phyloP scores from a whole-genome alignment of 441 rosid species.

The Pelargonium myrrhifolium region DNA sequence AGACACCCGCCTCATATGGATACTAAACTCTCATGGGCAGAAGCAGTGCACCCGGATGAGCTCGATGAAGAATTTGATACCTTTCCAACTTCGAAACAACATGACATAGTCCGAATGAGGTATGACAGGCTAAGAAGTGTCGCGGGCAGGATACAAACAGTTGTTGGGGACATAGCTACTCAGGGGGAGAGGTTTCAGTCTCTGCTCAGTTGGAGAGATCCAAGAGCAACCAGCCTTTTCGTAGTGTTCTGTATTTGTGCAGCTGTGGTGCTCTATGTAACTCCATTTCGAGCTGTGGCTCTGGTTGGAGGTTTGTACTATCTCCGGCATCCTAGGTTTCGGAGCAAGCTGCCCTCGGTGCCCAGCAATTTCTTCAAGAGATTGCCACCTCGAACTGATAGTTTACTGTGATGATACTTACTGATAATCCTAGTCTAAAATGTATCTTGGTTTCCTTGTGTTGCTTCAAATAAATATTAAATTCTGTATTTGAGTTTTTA shows the following conservation, averaged over 20 bases:
- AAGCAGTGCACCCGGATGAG: slow-evolving; percentile 77
- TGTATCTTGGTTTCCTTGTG: too few species aligned
- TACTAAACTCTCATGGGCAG: slow-evolving; percentile 86
- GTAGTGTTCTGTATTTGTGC: slow-evolving; percentile 77
- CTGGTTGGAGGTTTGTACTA: slow-evolving; percentile 64
- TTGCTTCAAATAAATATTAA: too few species aligned
- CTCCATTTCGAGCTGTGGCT: slow-evolving; percentile 85
- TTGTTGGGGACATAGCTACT: slow-evolving; percentile 89
- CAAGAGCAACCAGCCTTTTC: slow-evolving; percentile 77
- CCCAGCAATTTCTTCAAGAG: slow-evolving; percentile 96
- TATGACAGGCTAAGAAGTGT: slow-evolving; percentile 85
- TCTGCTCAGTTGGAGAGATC: slow-evolving; percentile 93
- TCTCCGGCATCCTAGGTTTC: slow-evolving; percentile 90
- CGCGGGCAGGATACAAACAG: slow-evolving; percentile 91
- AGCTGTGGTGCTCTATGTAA: slow-evolving; percentile 70
- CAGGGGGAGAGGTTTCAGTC: slow-evolving; percentile 95
- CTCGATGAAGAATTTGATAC: slow-evolving; percentile 91
- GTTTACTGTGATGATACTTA: slow-evolving; percentile 54
- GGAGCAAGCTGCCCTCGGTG: slow-evolving; percentile 79
- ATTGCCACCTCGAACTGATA: slow-evolving; percentile 92
- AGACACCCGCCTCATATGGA: slow-evolving; percentile 98
- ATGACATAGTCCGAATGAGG: slow-evolving; percentile 79
- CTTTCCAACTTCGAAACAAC: slow-evolving; percentile 67
- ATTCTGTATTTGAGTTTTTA: too few species aligned
- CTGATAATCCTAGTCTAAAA: too few species aligned